A percentile compares a stretch with the other conserved stretches of the same genome.
Conservation (phyloP, 2,329 filamentous ascomycete genomes). For the Diaporthe sp. region DNA sequence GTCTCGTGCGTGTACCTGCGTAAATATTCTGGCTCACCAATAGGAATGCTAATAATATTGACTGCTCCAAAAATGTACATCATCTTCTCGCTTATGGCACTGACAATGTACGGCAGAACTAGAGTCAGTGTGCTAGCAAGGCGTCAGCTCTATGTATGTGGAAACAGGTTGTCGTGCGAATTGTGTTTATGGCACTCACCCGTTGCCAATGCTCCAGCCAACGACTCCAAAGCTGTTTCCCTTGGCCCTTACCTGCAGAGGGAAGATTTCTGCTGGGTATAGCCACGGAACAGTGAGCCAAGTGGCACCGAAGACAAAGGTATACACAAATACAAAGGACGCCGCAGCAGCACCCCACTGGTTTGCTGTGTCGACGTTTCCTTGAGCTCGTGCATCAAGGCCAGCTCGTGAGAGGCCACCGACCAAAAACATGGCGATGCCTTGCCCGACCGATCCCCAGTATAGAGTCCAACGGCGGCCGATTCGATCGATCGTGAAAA, state of each 20-base stretch:
- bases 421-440: neutral
- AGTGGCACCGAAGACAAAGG: constrained; percentile 73
- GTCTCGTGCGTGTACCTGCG: neutral
- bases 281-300: constrained; percentile 73
- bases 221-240: constrained; percentile 83
- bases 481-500: neutral
- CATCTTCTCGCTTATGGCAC: constrained; percentile 76
- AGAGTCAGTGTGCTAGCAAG: constrained; percentile 49
- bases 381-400: neutral
- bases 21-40: constrained; percentile 50
- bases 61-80: constrained; percentile 77
- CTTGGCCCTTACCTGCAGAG: constrained; percentile 77
- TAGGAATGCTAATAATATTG: constrained; percentile 75
- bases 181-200: constrained; percentile 21
- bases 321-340: neutral
- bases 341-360: neutral
- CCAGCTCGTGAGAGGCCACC: neutral
- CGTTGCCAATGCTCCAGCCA: constrained; percentile 81
- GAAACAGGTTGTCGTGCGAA: neutral
- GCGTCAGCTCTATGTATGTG: neutral
- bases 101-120: constrained; percentile 72
- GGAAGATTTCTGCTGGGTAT: constrained; percentile 82
- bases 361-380: neutral
- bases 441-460: neutral
- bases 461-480: neutral